A percentile compares a stretch with the other conserved stretches of the same genome.
Conservation (phyloP, 2,329 filamentous ascomycete species). For the Talaromyces marneffei region DNA sequence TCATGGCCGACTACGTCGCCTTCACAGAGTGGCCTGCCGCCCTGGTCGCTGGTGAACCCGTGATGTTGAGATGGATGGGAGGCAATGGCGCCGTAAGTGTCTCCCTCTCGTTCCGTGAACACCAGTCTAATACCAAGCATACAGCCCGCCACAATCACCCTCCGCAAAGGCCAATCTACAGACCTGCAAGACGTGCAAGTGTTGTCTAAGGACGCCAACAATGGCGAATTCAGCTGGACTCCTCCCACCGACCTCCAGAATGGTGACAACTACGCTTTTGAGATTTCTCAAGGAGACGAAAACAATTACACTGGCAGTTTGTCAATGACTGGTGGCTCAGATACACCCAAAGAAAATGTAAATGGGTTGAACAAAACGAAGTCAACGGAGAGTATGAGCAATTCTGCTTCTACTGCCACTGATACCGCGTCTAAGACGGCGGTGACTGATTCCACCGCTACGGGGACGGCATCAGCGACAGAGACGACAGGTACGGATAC, state of each 20-base stretch:
- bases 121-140: neutral
- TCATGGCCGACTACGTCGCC: slow-evolving; percentile 44
- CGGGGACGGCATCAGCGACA: neutral
- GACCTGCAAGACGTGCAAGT: slow-evolving; percentile 48
- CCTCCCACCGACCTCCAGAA: slow-evolving; percentile 39
- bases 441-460: neutral
- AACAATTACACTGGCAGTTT: slow-evolving; percentile 55
- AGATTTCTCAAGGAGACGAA: slow-evolving; percentile 49
- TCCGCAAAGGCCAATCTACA: slow-evolving; percentile 48
- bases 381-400: neutral
- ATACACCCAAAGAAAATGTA: neutral
- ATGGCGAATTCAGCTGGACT: slow-evolving; percentile 49
- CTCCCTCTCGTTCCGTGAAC: slow-evolving; percentile 5
- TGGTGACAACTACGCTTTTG: slow-evolving; percentile 52
- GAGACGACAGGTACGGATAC: neutral
- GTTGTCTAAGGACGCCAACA: slow-evolving; percentile 43
- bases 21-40: slow-evolving; percentile 50
- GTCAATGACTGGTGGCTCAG: slow-evolving; percentile 35
- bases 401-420: neutral
- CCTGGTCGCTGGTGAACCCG: slow-evolving; percentile 45
- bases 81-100: slow-evolving; percentile 31
- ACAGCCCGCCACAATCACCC: slow-evolving; percentile 49
- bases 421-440: neutral
- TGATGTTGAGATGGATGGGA: slow-evolving; percentile 46
- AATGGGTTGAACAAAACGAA: neutral